A percentile compares a stretch with the other conserved stretches of the same genome.
phyloP scores from a whole-genome alignment of 768 basidiomycete genomes.

The Auriculariales sp. region DNA sequence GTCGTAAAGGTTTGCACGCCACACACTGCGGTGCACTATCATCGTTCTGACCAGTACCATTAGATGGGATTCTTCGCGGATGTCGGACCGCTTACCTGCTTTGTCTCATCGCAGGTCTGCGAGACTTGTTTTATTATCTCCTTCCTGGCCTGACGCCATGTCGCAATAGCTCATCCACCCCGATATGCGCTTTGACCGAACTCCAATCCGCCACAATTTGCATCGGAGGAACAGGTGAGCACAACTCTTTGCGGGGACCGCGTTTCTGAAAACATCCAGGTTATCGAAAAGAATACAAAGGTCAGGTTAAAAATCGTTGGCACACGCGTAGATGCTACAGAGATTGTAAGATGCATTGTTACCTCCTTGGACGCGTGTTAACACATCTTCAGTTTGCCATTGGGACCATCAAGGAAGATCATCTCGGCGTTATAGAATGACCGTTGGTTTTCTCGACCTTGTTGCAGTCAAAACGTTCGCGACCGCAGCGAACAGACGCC shows the following conservation, averaged over 20 bases:
- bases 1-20: conserved; percentile 84
- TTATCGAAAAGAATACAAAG: conserved; percentile 86
- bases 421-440: conserved; percentile 81
- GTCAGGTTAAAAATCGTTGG: conserved; percentile 97
- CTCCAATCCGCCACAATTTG: conserved; percentile 92
- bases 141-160: neutral
- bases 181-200: conserved; percentile 90
- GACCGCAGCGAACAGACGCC: too few relatives aligned
- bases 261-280: conserved; percentile 27
- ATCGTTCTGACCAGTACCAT: neutral
- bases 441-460: too few relatives aligned
- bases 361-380: neutral
- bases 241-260: conserved; percentile 3
- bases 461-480: too few relatives aligned
- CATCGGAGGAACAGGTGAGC: conserved; percentile 72
- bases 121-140: neutral
- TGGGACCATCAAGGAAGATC: conserved; percentile 96
- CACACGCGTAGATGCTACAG: conserved; percentile 91
- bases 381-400: conserved; percentile 65
- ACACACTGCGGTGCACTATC: neutral
- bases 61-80: conserved; percentile 99
- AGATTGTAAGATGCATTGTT: conserved; percentile 54
- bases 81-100: conserved; percentile 85
- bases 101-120: conserved; percentile 87
- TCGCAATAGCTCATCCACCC: conserved; percentile 68